Conservation (phyloP, 768 basidiomycete species). For the Podaxis sp. region DNA sequence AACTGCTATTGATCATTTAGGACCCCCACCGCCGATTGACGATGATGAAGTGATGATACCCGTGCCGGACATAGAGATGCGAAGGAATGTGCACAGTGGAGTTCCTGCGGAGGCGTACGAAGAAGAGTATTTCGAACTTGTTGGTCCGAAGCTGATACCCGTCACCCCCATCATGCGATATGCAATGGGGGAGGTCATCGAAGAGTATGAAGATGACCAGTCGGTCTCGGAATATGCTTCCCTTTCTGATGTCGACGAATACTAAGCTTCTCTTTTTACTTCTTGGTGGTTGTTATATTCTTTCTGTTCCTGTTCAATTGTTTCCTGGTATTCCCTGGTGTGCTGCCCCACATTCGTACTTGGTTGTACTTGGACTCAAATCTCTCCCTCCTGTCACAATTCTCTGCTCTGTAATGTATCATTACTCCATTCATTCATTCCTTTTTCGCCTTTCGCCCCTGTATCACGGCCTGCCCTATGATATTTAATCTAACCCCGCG, state of each 20-base stretch:
- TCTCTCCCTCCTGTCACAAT: neutral
- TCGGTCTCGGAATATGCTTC: conserved; percentile 80
- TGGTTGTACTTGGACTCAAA: neutral
- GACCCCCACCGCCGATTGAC: conserved; percentile 16
- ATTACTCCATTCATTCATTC: neutral
- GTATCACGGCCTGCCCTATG: neutral
- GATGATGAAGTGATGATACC: conserved; percentile 21
- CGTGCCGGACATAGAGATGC: conserved; percentile 24
- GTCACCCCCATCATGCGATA: conserved; percentile 79
- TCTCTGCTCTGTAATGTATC: neutral
- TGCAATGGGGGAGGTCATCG: conserved; percentile 82
- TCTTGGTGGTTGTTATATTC: neutral
- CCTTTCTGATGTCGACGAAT: conserved; percentile 75
- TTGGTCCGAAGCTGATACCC: conserved; percentile 76
- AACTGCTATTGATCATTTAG: conserved; percentile 9
- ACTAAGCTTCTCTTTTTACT: conserved; percentile 30
- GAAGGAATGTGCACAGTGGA: conserved; percentile 32
- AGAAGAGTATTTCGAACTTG: conserved; percentile 52
- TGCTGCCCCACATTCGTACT: neutral
- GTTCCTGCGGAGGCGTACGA: conserved; percentile 41
- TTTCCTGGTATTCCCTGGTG: neutral
- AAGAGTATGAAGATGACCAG: conserved; percentile 77
- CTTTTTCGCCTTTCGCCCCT: neutral
- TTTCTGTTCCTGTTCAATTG: neutral
- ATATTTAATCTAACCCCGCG: conserved; percentile 57